Percentiles rank a stretch among this genome's conserved stretches.
phyloP scores from a whole-genome alignment of 2,329 filamentous ascomycete species.

The Sporothrix euskadiensis region DNA sequence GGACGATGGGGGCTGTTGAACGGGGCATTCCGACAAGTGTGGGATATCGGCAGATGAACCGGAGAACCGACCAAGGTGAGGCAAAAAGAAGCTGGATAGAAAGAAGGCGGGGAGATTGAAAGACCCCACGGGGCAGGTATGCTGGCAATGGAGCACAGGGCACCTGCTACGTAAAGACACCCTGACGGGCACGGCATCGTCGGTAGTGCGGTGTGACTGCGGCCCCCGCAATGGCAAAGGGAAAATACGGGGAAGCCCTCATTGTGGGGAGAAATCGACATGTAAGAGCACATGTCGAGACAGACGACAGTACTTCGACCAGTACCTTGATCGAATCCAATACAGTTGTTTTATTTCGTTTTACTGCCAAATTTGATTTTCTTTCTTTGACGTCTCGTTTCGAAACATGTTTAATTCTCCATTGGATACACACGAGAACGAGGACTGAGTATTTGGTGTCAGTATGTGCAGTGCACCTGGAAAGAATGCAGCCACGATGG shows the following conservation, averaged over 20 bases:
- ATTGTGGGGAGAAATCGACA: neutral
- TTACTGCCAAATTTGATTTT: neutral
- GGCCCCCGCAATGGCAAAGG: neutral
- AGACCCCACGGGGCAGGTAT: neutral
- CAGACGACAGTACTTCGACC: too few species aligned
- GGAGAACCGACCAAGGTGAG: neutral
- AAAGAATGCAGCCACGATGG: neutral
- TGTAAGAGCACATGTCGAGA: conserved; percentile 12
- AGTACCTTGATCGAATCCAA: too few species aligned
- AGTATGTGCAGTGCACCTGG: neutral
- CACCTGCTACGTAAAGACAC: neutral
- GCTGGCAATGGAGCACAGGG: neutral
- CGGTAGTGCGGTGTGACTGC: neutral
- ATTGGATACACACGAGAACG: neutral
- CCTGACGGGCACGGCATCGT: neutral
- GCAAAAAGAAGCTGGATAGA: neutral
- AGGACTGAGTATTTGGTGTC: neutral
- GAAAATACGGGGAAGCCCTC: neutral
- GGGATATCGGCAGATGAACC: neutral
- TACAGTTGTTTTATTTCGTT: neutral
- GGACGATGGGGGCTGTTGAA: neutral
- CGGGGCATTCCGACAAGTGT: neutral
- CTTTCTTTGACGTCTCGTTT: neutral
- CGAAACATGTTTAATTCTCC: neutral
- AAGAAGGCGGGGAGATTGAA: neutral